Conservation (phyloP, 2,329 filamentous ascomycete genomes). For the Rhinocladiella mackenziei region DNA sequence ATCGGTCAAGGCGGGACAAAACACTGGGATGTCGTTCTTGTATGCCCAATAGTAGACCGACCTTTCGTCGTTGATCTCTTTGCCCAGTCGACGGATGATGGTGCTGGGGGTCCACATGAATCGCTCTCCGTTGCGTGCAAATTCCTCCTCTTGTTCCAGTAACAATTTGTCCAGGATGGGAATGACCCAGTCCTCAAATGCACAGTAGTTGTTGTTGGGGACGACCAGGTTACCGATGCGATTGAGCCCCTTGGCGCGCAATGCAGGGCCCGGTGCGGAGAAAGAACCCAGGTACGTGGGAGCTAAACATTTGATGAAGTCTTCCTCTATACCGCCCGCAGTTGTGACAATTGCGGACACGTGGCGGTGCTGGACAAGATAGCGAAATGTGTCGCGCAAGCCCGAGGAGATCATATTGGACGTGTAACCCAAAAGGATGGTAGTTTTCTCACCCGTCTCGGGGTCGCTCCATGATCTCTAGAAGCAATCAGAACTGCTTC, state of each 20-base stretch:
- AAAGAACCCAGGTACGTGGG: constrained; percentile 92
- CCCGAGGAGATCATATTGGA: constrained; percentile 97
- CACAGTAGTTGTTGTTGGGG: constrained; percentile 95
- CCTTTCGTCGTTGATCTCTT: constrained; percentile 87
- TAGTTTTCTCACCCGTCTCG: constrained; percentile 73
- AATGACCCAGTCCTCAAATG: constrained; percentile 95
- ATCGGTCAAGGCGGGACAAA: constrained; percentile 93
- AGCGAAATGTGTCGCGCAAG: constrained; percentile 83
- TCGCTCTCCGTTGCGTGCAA: constrained; percentile 60
- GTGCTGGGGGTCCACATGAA: constrained; percentile 92
- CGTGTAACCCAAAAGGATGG: constrained; percentile 95
- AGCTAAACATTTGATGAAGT: constrained; percentile 96
- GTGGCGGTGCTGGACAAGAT: constrained; percentile 87
- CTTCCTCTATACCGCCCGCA: constrained; percentile 91
- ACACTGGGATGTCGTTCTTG: constrained; percentile 94
- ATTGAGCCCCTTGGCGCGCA: constrained; percentile 84
- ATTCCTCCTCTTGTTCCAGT: constrained; percentile 81
- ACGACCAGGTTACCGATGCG: constrained; percentile 94
- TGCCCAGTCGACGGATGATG: constrained; percentile 81
- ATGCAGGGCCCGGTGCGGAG: constrained; percentile 66
- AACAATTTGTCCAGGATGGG: constrained; percentile 94
- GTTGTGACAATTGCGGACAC: constrained; percentile 93
- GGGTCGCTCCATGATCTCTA: constrained; percentile 76
- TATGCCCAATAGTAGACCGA: constrained; percentile 97
- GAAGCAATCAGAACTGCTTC: constrained; percentile 30